A percentile compares a stretch with the other conserved stretches of the same genome.
These are phyloP conservation scores for Colletotrichum horii DNA, from an alignment of 2,329 filamentous ascomycete species.

Conservation along the genomic window DNA sequence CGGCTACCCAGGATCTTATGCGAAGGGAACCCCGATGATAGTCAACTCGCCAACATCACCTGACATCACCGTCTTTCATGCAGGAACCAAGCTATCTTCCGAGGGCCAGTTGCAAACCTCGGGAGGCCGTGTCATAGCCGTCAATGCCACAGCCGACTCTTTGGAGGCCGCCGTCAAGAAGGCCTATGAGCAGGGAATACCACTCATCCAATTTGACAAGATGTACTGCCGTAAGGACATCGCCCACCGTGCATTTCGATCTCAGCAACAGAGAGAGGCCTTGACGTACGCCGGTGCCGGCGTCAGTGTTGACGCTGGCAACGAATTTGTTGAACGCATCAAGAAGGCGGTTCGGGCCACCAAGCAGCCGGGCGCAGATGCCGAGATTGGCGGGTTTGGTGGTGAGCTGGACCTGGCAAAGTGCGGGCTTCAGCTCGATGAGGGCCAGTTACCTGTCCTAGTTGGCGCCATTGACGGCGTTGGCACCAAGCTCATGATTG, in stretches of 20 bases:
- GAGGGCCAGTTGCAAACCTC: slow-evolving; percentile 68
- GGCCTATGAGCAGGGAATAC: slow-evolving; percentile 75
- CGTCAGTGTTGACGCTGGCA: slow-evolving; percentile 93
- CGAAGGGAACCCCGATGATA: slow-evolving; percentile 68
- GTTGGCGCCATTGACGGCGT: slow-evolving; percentile 97
- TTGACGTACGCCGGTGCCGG: slow-evolving; percentile 94
- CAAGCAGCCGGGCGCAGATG: slow-evolving; percentile 83
- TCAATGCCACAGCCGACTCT: slow-evolving; percentile 70
- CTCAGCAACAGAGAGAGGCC: slow-evolving; percentile 46
- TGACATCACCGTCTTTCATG: slow-evolving; percentile 80
- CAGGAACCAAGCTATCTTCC: slow-evolving; percentile 70
- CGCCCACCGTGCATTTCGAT: slow-evolving; percentile 73
- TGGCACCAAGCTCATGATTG: slow-evolving; percentile 96
- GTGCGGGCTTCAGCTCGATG: slow-evolving; percentile 56
- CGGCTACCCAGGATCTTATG: slow-evolving; percentile 82
- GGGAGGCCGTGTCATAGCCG: slow-evolving; percentile 85
- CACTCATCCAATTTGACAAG: slow-evolving; percentile 75
- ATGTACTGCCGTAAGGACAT: slow-evolving; percentile 91
- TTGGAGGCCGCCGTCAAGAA: slow-evolving; percentile 79
- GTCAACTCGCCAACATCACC: slow-evolving; percentile 38
- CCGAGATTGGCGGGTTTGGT: slow-evolving; percentile 94
- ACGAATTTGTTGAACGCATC: slow-evolving; percentile 90
- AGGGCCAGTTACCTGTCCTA: slow-evolving; percentile 70
- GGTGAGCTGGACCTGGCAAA: slow-evolving; percentile 79
- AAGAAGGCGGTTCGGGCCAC: slow-evolving; percentile 89